Evolutionary conservation across 305 asterid genomes (phyloP).

Genomic region (Rubia peregrina): DNA sequence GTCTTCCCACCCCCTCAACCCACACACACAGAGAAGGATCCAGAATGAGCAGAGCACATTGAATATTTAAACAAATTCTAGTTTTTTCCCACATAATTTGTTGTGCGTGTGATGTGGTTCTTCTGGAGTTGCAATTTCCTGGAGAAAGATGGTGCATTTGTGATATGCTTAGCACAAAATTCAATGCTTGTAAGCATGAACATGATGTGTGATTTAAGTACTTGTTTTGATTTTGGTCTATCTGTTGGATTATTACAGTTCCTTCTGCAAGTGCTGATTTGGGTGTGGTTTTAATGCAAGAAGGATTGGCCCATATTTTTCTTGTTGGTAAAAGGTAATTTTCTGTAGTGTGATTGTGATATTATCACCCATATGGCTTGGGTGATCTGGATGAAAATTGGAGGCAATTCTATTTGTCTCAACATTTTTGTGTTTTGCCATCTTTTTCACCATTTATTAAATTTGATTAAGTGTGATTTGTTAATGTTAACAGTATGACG

Average conservation of each 20-base stretch:
- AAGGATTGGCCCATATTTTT: slow-evolving; percentile 77
- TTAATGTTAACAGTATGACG: slow-evolving; percentile 59
- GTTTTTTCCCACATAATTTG: background rate
- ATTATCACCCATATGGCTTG: background rate
- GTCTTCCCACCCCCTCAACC: no score
- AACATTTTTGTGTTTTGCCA: background rate
- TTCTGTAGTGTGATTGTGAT: slow-evolving; percentile 10
- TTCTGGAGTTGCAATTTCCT: background rate
- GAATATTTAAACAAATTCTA: background rate
- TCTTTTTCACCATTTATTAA: background rate
- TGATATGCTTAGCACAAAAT: background rate
- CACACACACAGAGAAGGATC: background rate
- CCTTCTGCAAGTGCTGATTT: slow-evolving; percentile 93
- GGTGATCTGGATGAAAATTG: background rate
- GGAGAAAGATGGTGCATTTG: no score
- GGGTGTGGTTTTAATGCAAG: slow-evolving; percentile 95
- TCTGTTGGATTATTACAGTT: slow-evolving; percentile 37
- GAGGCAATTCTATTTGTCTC: background rate
- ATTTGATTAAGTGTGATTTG: slow-evolving; percentile 6
- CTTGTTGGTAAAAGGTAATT: slow-evolving; percentile 87
- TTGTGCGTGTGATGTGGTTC: background rate
- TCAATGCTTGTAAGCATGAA: background rate
- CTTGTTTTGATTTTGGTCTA: slow-evolving; percentile 22
- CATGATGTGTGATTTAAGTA: background rate
- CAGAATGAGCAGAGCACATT: background rate